These are phyloP conservation scores for Penicillium sp. DNA, from an alignment of 2,329 filamentous ascomycete genomes.

Conservation along the genomic window DNA sequence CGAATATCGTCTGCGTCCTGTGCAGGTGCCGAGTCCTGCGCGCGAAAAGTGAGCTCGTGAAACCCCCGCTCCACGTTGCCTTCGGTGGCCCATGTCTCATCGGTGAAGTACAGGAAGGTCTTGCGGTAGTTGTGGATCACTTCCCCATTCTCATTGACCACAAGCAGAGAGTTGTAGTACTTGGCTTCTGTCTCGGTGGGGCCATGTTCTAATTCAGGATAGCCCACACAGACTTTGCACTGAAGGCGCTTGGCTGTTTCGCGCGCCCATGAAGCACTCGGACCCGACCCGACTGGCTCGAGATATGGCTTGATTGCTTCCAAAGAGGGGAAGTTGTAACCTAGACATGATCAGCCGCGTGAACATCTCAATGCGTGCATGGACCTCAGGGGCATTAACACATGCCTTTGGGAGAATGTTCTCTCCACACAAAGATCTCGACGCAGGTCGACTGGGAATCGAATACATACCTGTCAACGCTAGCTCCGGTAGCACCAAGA, in stretches of 20 bases:
- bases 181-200: slow-evolving; percentile 18
- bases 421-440: too few species aligned
- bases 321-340: slow-evolving; percentile 60
- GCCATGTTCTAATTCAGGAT: slow-evolving; percentile 49
- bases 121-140: slow-evolving; percentile 60
- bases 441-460: neutral
- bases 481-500: slow-evolving; percentile 59
- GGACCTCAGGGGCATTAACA: neutral
- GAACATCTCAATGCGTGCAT: neutral
- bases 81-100: slow-evolving; percentile 60
- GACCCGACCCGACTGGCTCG: slow-evolving; percentile 54
- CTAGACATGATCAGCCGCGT: slow-evolving; percentile 29
- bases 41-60: slow-evolving; percentile 23
- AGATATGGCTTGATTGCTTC: slow-evolving; percentile 56
- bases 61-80: slow-evolving; percentile 38
- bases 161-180: slow-evolving; percentile 58
- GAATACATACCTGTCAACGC: slow-evolving; percentile 53
- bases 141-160: slow-evolving; percentile 52
- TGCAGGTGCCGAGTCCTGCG: neutral
- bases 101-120: slow-evolving; percentile 62
- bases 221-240: slow-evolving; percentile 61
- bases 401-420: neutral
- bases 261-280: slow-evolving; percentile 55
- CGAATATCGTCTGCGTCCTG: slow-evolving; percentile 1
- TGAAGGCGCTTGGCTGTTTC: slow-evolving; percentile 50